Base-by-base conservation (phyloP, 305 asterid genomes). In the Plantago coronopus region DNA sequence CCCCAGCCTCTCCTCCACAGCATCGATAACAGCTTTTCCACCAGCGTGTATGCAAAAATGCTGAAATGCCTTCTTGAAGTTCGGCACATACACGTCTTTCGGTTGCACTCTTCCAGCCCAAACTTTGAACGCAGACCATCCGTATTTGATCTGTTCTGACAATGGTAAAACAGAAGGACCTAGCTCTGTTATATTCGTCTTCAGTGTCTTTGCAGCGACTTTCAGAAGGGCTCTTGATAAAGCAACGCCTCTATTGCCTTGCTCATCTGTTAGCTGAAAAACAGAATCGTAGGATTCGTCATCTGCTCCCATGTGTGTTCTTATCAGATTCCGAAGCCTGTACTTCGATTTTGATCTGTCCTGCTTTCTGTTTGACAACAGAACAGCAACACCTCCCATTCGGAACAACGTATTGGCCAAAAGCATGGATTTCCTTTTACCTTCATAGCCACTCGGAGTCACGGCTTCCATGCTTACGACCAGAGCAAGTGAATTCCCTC, bases 21-120 rank as follows among this genome's bases (percentile, higher is more conserved):
- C 80, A 59, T 80, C 80, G 14, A 80, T 66, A 27, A 82, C 81
- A 0, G 80, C 83, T 69, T 67, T 71, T 15, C 86, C 88, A 18
- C 86, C 84, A 7, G 84, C 88, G n/a, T 81, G 83, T 65, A 81
- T 68, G 75, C 85, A 78, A 78, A 85, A 74, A 76, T 82, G 94
- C 23, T 76, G 67, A 11, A 85, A 71, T 0, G 74, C 82, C 62
- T 64, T 70, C 71, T 80, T 82, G 73, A 85, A 82, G 50, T 82
- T 68, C 0, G 85, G 84, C 8, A 80, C 17, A 57, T 75, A 77
- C 17, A 63, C 37, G 40, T 72, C 77, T 34, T 71, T 66, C 65
- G 46, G 59, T 20, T 22, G n/a, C 21, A 25, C 46, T 21, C 25
- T n/a, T 54, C 62, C 46, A 7, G 48, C 55, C 34, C 51, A 19